Evolutionary conservation across 768 basidiomycete genomes (phyloP).

Genomic region (Russula ochroleuca): DNA sequence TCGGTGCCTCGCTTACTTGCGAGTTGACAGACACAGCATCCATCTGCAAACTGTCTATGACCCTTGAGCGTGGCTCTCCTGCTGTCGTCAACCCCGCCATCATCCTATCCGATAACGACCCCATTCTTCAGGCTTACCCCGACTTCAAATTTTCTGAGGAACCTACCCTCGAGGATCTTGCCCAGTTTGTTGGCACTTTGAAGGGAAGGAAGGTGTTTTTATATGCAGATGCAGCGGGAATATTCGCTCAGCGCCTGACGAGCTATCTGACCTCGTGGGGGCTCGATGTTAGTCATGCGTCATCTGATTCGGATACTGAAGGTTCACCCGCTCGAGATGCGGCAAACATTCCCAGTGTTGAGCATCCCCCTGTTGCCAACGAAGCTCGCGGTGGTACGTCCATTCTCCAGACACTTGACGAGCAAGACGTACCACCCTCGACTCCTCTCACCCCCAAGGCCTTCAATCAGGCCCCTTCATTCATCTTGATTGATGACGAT

Average conservation of each 20-base stretch:
- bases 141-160: conserved; percentile 57
- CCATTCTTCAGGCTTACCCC: conserved; percentile 45
- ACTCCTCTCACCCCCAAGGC: conserved; percentile 26
- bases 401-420: conserved; percentile 24
- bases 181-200: conserved; percentile 73
- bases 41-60: conserved; percentile 61
- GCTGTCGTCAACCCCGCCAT: conserved; percentile 41
- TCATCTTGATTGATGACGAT: conserved; percentile 93
- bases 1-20: conserved; percentile 44
- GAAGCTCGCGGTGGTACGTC: conserved; percentile 18
- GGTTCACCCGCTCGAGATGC: conserved; percentile 30
- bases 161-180: conserved; percentile 75
- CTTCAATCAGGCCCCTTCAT: conserved; percentile 41
- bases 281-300: conserved; percentile 83
- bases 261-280: conserved; percentile 94
- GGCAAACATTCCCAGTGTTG: conserved; percentile 9
- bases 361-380: not conserved
- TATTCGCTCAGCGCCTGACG: conserved; percentile 89
- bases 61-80: conserved; percentile 56
- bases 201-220: conserved; percentile 79
- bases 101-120: conserved; percentile 44
- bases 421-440: conserved; percentile 22
- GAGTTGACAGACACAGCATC: conserved; percentile 43
- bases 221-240: conserved; percentile 80
- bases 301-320: conserved; percentile 54